Evolutionary conservation across 2,329 filamentous ascomycete genomes (phyloP), one percentile per base, ranked within the genome.

Genomic region (Trichoderma asperellum): DNA sequence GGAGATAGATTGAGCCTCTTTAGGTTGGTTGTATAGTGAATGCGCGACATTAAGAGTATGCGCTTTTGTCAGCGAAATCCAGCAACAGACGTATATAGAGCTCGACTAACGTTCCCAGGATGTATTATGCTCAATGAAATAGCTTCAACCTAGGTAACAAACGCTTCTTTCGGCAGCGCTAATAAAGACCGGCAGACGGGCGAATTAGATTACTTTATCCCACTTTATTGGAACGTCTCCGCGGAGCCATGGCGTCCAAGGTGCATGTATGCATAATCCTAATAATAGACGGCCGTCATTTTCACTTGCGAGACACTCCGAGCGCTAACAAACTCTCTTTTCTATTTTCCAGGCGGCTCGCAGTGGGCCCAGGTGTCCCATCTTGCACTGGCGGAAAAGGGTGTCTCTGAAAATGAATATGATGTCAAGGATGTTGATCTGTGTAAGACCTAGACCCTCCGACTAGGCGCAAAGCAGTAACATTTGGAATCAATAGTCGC

Each of bases 341-440:
- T 14, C 34, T n/a, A 43, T 43, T 43, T 43, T 43, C 5, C n/a
- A 73, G 68, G 58, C 47, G 71, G 69, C 52, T 74, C 71, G 2
- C 72, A 74, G 52, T 74, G 72, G 73, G 72, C 71, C 8, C 72
- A 72, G 12, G 70, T 72, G 27, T 68, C 63, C 7, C 73, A 72
- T 57, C 72, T 73, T 47, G 69, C 72, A 32, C 21, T 74, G 21
- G 68, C 71, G 6, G 68, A 72, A 57, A 73, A 73, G n/a, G 70
- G 72, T 12, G 68, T 74, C 66, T 37, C 40, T 14, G 35, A 70
- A 49, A 66, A 59, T 34, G 71, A 73, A 16, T 73, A 71, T 56
- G 40, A 72, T 2, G 16, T 71, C 12, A 40, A 72, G 32, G 70
- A 71, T n/a, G 56, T 73, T 21, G 53, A 72, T 14, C 49, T 73